Base-by-base conservation (phyloP, 2,329 filamentous ascomycete species). In the Fusarium bulbicola region DNA sequence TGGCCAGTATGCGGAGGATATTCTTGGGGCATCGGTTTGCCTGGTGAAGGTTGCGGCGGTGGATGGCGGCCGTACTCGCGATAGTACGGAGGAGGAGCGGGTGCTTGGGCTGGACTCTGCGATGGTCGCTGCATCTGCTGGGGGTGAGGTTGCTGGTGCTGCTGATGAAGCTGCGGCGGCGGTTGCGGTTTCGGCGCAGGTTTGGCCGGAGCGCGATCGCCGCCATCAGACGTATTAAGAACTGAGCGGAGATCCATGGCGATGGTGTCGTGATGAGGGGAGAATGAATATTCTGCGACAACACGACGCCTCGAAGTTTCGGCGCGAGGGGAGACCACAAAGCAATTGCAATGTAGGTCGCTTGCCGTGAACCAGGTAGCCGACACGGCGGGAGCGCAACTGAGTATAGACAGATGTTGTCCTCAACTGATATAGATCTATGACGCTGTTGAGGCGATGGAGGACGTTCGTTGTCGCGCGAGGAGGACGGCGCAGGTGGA, bases 231-330 rank as follows among this genome's bases (percentile, higher is more conserved):
- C 28, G 84, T 82, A 79, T 90, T 90, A 53, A 90, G 81, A 76
- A 91, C 86, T 21, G 84, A 85, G 71, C 83, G 81, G 64, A 89
- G 83, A 82, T 89, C 87, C 87, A 89, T 86, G 61, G 66, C 43
- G 46, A 52, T 49, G 30, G 36, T 30, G 37, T 63, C 54, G 42
- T 36, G n/a, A 45, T 34, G 52, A 43, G 62, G 28, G 36, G 45
- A 57, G 40, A 65, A 47, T 57, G 46, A 66, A 52, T 63, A 63
- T 63, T 52, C 63, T 65, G 67, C 68, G 75, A 73, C 61, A 62
- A 66, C 53, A 67, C 53, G 65, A 70, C 50, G 65, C 63, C 69
- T 60, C 53, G 26, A 64, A 61, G 53, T 64, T 61, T 71, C 45
- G 63, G 58, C 67, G 73, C 72, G 68, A 74, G 64, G 58, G 47